Evolutionary conservation across 306 rosid species (phyloP).

Genomic region (Dalbergia oliveri): DNA sequence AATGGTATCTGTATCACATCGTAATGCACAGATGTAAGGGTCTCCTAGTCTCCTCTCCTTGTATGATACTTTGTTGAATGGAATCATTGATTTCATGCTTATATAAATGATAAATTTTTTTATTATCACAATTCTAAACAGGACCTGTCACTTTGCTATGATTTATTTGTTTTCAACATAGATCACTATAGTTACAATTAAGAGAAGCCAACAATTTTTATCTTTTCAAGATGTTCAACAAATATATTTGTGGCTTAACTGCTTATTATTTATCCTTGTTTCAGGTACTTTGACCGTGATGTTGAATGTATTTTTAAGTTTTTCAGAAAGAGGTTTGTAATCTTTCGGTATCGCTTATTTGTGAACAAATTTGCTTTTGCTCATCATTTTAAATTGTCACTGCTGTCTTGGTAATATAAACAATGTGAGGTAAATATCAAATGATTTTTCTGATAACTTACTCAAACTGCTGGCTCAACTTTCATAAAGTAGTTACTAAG

Average conservation of each 20-base stretch:
- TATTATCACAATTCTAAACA: background rate
- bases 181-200: background rate
- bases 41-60: constrained; percentile 37
- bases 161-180: constrained; percentile 16
- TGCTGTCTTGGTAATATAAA: constrained; percentile 11
- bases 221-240: background rate
- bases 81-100: constrained; percentile 18
- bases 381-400: constrained; percentile 10
- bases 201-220: constrained; percentile 4
- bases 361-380: constrained; percentile 29
- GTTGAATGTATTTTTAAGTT: constrained; percentile 91
- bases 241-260: constrained; percentile 19
- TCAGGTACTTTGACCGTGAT: constrained; percentile 99
- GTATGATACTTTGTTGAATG: constrained; percentile 3
- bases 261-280: constrained; percentile 42
- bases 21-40: constrained; percentile 89
- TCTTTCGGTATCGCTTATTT: constrained; percentile 8
- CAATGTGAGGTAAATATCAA: background rate
- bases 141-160: constrained; percentile 24
- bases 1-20: constrained; percentile 93
- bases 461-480: background rate
- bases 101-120: background rate
- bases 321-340: constrained; percentile 82
- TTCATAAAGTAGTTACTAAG: background rate
- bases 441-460: constrained; percentile 2